Percentiles rank a stretch among this genome's conserved stretches.
Evolutionary conservation across 2,329 filamentous ascomycete genomes (phyloP).

Genomic region (Apiospora marii): DNA sequence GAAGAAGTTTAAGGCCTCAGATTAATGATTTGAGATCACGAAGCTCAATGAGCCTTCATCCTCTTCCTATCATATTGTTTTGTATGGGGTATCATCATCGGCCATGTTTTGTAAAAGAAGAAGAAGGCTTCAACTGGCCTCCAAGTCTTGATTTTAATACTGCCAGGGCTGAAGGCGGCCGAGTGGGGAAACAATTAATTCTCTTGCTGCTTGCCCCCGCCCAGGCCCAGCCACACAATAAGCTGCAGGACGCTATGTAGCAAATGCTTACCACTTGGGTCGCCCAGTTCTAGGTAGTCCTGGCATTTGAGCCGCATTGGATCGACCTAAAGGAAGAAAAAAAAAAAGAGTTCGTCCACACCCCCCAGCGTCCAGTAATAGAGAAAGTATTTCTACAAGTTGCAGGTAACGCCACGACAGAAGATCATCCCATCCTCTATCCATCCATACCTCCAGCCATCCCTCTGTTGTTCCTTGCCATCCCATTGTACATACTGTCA

Average conservation of each 20-base stretch:
- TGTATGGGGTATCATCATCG: conserved; percentile 27
- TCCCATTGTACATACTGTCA: not conserved
- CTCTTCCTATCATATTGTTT: conserved; percentile 30
- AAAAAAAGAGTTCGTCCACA: not conserved
- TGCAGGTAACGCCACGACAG: not conserved
- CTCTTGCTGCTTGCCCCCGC: not conserved
- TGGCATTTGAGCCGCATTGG: conserved; percentile 16
- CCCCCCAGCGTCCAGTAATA: not conserved
- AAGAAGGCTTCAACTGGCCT: not conserved
- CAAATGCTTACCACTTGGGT: not conserved
- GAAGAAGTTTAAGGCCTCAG: conserved; percentile 24
- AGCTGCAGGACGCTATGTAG: conserved; percentile 2
- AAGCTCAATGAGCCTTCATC: conserved; percentile 23
- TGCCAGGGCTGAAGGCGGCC: not conserved
- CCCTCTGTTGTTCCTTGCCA: not conserved
- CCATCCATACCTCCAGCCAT: not conserved
- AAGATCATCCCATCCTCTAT: conserved; percentile 1
- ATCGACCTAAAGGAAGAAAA: not conserved
- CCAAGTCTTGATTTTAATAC: conserved; percentile 13
- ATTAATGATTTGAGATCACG: conserved; percentile 29
- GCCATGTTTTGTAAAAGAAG: conserved; percentile 25
- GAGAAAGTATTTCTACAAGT: not conserved
- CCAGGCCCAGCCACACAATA: conserved; percentile 6
- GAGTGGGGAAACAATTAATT: conserved; percentile 8
- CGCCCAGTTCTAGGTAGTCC: not conserved